A percentile compares a stretch with the other conserved stretches of the same genome.
Evolutionary conservation across 192 early-diverging fungal genomes (phyloP).

Genomic region (Backusella australiensis): DNA sequence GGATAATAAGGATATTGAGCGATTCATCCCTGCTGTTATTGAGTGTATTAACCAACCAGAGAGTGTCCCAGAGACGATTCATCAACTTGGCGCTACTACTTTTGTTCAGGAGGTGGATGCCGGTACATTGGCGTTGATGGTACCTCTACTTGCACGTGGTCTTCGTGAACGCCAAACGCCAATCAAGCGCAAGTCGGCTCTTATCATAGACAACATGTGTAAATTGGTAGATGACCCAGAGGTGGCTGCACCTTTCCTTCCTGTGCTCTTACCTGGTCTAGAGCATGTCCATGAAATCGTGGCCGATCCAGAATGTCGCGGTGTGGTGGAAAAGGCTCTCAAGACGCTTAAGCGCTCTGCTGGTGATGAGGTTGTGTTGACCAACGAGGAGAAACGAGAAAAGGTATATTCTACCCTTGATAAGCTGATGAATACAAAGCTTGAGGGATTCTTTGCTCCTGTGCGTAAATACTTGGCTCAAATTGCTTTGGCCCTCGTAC

Average conservation of each 20-base stretch:
- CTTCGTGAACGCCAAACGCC: conserved; percentile 65
- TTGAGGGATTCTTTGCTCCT: conserved; percentile 43
- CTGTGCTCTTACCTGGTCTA: conserved; percentile 70
- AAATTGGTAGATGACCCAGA: conserved; percentile 82
- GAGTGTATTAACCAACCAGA: conserved; percentile 75
- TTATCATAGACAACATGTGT: conserved; percentile 91
- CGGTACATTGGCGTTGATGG: conserved; percentile 78
- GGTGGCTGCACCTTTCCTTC: conserved; percentile 77
- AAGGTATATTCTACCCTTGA: conserved; percentile 52
- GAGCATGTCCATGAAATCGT: conserved; percentile 73
- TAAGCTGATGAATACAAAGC: conserved; percentile 46
- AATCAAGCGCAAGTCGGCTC: conserved; percentile 70
- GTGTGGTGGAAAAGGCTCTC: conserved; percentile 61
- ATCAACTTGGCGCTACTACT: conserved; percentile 76
- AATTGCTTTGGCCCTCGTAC: conserved; percentile 58
- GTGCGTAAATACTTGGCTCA: conserved; percentile 59
- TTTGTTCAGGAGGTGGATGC: conserved; percentile 77
- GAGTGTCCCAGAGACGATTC: conserved; percentile 74
- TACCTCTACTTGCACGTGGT: conserved; percentile 71
- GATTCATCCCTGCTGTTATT: conserved; percentile 72
- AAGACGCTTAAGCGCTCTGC: conserved; percentile 62
- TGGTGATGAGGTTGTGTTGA: conserved; percentile 38
- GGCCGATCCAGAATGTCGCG: conserved; percentile 76
- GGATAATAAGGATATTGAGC: conserved; percentile 77
- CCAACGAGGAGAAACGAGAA: conserved; percentile 24